Evolutionary conservation across 257 asterid species (phyloP).

Genomic region (Nicotiana paniculata): DNA sequence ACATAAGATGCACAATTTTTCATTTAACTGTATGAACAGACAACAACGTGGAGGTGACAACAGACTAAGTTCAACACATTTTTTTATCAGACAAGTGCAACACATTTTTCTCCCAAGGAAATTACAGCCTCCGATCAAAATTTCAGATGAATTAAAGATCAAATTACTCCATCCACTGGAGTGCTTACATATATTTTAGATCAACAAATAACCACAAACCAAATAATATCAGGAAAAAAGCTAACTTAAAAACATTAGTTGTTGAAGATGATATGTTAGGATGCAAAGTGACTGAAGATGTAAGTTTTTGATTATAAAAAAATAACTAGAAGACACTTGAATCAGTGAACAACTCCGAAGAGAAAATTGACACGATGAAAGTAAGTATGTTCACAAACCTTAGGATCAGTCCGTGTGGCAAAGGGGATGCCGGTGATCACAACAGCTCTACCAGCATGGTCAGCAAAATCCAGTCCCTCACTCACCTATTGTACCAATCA

Average conservation of each 20-base stretch:
- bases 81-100: not conserved
- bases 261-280: not conserved
- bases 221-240: not conserved
- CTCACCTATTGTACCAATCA: conserved; percentile 53
- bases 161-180: not conserved
- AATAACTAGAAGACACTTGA: not conserved
- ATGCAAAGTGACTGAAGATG: conserved; percentile 2
- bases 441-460: conserved; percentile 98
- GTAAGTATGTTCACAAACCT: conserved; percentile 46
- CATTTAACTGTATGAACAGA: not conserved
- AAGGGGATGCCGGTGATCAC: conserved; percentile 91
- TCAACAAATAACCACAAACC: not conserved
- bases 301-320: not conserved
- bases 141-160: not conserved
- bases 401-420: conserved; percentile 78
- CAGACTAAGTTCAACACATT: not conserved
- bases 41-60: not conserved
- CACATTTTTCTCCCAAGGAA: not conserved
- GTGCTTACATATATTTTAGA: not conserved
- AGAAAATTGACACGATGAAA: conserved; percentile 8
- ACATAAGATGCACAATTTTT: conserved; percentile 5
- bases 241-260: not conserved
- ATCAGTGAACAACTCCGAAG: not conserved
- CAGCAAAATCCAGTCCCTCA: conserved; percentile 98
- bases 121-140: not conserved